Percentiles rank a stretch among this genome's conserved stretches.
Evolutionary conservation across 2,329 filamentous ascomycete genomes (phyloP).

Genomic region (Pseudogymnoascus sp.): DNA sequence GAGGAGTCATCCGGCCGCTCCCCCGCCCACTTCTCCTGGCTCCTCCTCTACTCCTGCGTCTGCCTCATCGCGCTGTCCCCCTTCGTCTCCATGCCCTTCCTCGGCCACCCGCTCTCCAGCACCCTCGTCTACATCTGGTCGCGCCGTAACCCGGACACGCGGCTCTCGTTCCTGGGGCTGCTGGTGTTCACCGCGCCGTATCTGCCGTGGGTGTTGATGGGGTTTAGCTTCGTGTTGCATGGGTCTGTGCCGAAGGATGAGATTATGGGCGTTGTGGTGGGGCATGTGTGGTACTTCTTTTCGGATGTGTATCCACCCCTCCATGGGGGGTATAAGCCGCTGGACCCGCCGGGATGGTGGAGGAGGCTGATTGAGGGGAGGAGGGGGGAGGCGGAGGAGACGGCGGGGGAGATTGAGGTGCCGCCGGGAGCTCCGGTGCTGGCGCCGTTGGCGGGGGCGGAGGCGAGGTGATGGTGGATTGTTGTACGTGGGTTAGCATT

Average conservation of each 20-base stretch:
- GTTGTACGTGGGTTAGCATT: background rate
- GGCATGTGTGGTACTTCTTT: constrained; percentile 98
- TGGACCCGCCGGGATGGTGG: constrained; percentile 91
- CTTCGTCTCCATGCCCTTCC: constrained; percentile 81
- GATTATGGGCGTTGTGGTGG: constrained; percentile 88
- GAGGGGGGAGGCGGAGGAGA: background rate
- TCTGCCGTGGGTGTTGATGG: constrained; percentile 91
- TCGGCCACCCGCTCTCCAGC: constrained; percentile 87
- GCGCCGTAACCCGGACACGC: constrained; percentile 82
- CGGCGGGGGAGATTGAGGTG: background rate
- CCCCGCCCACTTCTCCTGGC: constrained; percentile 90
- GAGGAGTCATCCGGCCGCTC: constrained; percentile 91
- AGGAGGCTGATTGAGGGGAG: constrained; percentile 29
- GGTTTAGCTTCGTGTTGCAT: constrained; percentile 85
- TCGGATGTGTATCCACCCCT: constrained; percentile 91
- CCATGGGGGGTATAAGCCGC: constrained; percentile 71
- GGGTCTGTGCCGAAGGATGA: constrained; percentile 89
- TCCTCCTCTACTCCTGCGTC: constrained; percentile 75
- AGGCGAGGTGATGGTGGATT: background rate
- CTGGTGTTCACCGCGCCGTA: constrained; percentile 91
- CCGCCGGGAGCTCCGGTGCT: background rate
- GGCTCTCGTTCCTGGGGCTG: constrained; percentile 80
- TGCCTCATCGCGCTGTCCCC: constrained; percentile 76
- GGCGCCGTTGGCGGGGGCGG: background rate
- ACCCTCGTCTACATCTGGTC: constrained; percentile 98